Evolutionary conservation across 495 filamentous ascomycete species (phyloP).

Genomic region (Pyrenula aspistea): DNA sequence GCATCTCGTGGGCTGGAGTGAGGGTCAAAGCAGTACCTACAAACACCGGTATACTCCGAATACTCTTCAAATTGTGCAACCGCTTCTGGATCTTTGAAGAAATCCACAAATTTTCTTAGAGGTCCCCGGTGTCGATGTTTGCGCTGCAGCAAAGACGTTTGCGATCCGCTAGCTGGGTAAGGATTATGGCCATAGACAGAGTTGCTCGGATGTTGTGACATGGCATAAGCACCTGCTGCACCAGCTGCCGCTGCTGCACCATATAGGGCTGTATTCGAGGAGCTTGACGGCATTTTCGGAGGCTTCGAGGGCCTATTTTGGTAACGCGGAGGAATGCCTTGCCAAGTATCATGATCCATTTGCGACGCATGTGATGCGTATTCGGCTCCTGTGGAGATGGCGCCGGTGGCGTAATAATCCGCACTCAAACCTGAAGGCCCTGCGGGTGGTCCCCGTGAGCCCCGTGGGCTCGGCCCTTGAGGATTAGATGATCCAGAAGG

Average conservation of each 20-base stretch:
- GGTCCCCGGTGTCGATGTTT: constrained; percentile 39
- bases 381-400: background rate
- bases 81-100: constrained; percentile 56
- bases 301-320: constrained; percentile 7
- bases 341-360: background rate
- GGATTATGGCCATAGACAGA: background rate
- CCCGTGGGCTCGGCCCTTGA: background rate
- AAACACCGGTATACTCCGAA: constrained; percentile 59
- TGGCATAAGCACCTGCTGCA: constrained; percentile 22
- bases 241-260: constrained; percentile 32
- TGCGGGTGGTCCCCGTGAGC: background rate
- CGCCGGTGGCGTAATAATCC: background rate
- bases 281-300: constrained; percentile 8
- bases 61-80: constrained; percentile 63
- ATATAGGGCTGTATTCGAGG: constrained; percentile 26
- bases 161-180: constrained; percentile 1
- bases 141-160: constrained; percentile 25
- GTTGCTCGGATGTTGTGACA: constrained; percentile 11
- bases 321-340: background rate
- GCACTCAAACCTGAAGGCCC: background rate
- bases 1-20: constrained; percentile 46
- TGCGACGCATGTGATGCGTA: background rate
- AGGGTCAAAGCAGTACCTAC: constrained; percentile 56
- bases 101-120: constrained; percentile 44
- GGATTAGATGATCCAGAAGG: background rate